Base-by-base conservation (phyloP, 1,139 yeast genomes). In the Debaryomyces sp. region DNA sequence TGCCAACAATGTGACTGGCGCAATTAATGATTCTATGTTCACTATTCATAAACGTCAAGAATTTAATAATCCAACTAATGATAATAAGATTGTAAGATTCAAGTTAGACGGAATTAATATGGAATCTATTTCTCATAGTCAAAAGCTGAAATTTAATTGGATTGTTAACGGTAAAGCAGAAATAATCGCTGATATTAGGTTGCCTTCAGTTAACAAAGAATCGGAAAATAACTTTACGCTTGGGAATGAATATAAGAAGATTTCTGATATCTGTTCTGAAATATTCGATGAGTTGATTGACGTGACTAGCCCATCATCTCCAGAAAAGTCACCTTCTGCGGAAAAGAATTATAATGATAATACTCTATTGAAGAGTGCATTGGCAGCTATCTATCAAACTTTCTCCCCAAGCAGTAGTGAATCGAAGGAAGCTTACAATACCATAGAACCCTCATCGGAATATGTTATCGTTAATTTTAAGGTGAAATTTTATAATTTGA, bases 1-100 rank as follows among this genome's bases (percentile, higher is more conserved):
- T 61, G 89, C 91, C 13, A 77, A 77, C 50, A 82, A 85, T 47
- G 84, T 85, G 26, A 82, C 87, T 13, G 95, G 95, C 0, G 81
- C 91, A 1, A 74, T 87, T 12, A 86, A 87, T 58, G 86, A 86
- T 50, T 82, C 94, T 0, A 73, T 87, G 70, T 87, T 87, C 66
- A 85, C 90, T 2, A 77, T 87, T 21, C 94, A 87, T 57, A 85
- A 85, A 51, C 72, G 73, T 49, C 80, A 73, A 54, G 62, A 62
- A 26, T 62, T 53, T 52, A 57, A 57, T 38, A 68, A 67, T 43
- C 67, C 68, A 30, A 68, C 68, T 29, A 75, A 68, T 49, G 59
- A 67, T 26, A 63, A 71, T 39, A 77, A 78, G 53, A 74, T 82
- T 10, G 81, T 87, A 5, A 68, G 90, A 50, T 74, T 86, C 56